A percentile compares a stretch with the other conserved stretches of the same genome.
phyloP scores from a whole-genome alignment of 2,329 filamentous ascomycete genomes.

The Alternaria brassicicola region DNA sequence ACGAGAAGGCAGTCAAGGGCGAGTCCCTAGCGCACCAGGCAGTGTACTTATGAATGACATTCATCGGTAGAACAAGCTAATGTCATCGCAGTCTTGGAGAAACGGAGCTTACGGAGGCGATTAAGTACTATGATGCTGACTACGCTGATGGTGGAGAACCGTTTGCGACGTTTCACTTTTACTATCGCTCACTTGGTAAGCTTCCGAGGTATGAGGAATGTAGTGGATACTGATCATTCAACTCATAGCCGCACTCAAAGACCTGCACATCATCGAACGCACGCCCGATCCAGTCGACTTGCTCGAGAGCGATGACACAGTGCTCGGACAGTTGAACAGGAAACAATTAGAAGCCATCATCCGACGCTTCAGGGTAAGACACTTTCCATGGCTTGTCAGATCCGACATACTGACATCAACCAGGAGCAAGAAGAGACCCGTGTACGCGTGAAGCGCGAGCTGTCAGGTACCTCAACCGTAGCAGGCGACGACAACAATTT shows the following conservation, averaged over 20 bases:
- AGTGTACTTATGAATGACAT: constrained; percentile 4
- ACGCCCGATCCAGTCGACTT: constrained; percentile 26
- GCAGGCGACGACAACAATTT: constrained; percentile 1
- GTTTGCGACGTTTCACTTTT: constrained; percentile 28
- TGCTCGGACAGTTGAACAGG: constrained; percentile 8
- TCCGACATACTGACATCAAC: background rate
- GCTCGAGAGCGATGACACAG: constrained; percentile 2
- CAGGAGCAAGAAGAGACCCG: constrained; percentile 3
- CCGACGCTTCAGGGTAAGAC: constrained; percentile 4
- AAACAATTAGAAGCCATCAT: constrained; percentile 12
- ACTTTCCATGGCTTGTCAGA: too few species aligned
- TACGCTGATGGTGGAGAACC: constrained; percentile 7
- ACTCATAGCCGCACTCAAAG: constrained; percentile 27
- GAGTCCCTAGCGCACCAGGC: constrained; percentile 14
- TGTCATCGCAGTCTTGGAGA: background rate
- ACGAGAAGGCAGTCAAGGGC: constrained; percentile 26
- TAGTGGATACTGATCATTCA: background rate
- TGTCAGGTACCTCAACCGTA: constrained; percentile 2
- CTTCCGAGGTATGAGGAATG: background rate
- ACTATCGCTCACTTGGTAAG: constrained; percentile 29
- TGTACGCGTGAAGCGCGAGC: constrained; percentile 9
- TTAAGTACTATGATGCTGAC: constrained; percentile 11
- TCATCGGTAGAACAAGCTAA: constrained; percentile 1
- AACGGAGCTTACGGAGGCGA: background rate
- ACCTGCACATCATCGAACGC: constrained; percentile 35